phyloP scores from a whole-genome alignment of 768 basidiomycete species.

The Naematelia encephala region DNA sequence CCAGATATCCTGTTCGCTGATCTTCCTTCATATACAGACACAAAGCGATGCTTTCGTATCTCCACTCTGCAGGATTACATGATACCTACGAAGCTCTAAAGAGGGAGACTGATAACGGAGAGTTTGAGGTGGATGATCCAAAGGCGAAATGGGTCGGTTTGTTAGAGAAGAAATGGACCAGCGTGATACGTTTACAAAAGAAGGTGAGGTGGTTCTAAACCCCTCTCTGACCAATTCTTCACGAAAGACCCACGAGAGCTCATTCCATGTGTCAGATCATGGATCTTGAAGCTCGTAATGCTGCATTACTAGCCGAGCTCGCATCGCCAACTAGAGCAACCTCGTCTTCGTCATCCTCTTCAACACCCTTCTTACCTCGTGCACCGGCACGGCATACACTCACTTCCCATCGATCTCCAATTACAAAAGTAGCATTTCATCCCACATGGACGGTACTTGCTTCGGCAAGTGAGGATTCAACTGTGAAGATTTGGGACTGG shows the following conservation, averaged over 20 bases:
- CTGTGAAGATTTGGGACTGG: slow-evolving; percentile 94
- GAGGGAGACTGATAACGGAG: slow-evolving; percentile 45
- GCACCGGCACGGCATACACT: slow-evolving; percentile 73
- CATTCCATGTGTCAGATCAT: slow-evolving; percentile 66
- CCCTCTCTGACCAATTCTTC: no score
- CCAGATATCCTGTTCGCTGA: no score
- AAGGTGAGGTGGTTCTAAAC: no score
- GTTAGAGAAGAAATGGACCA: slow-evolving; percentile 97
- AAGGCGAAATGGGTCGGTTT: slow-evolving; percentile 81
- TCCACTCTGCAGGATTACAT: slow-evolving; percentile 38
- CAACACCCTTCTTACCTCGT: slow-evolving; percentile 70
- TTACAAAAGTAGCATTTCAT: slow-evolving; percentile 80
- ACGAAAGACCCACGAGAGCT: no score
- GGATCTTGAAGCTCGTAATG: slow-evolving; percentile 81
- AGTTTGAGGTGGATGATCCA: slow-evolving; percentile 58
- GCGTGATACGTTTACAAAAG: slow-evolving; percentile 90
- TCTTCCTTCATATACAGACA: slow-evolving; percentile 27
- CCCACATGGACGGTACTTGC: slow-evolving; percentile 78
- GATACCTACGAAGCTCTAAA: slow-evolving; percentile 46
- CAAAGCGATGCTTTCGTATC: slow-evolving; percentile 47
- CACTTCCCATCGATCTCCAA: slow-evolving; percentile 71
- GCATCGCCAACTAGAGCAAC: slow-evolving; percentile 54
- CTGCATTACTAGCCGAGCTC: slow-evolving; percentile 74
- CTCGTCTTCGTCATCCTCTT: slow-evolving; percentile 53
- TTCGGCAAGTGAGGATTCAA: slow-evolving; percentile 82